phyloP scores from a whole-genome alignment of 305 asterid species.

The Rubia occidens region DNA sequence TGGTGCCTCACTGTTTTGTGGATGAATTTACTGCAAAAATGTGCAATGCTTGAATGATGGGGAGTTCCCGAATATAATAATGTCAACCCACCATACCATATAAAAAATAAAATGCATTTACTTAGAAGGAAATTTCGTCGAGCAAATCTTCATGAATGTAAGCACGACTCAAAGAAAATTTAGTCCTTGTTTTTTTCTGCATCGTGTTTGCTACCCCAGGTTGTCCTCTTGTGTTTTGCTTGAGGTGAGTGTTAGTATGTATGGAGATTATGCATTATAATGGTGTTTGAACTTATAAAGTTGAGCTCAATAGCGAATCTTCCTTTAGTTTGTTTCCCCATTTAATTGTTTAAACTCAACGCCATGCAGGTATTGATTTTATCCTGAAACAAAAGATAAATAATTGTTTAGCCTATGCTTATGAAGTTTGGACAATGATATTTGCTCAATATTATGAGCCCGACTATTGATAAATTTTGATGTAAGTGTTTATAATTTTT shows the following conservation, averaged over 20 bases:
- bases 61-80: neutral
- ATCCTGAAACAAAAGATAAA: conserved; percentile 64
- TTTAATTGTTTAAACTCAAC: neutral
- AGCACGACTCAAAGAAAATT: conserved; percentile 13
- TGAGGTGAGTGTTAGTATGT: conserved; percentile 42
- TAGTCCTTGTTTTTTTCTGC: too few species aligned
- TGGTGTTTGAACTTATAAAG: neutral
- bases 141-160: neutral
- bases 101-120: neutral
- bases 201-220: too few species aligned
- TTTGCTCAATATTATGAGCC: too few species aligned
- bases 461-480: too few species aligned
- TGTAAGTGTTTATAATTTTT: too few species aligned
- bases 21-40: neutral
- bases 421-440: too few species aligned
- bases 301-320: neutral
- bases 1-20: neutral
- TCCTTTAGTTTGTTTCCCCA: neutral
- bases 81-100: neutral
- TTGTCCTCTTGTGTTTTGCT: conserved; percentile 64
- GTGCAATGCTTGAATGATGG: neutral
- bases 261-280: neutral
- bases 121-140: neutral
- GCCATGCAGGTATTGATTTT: conserved; percentile 29
- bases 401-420: too few species aligned